Percentiles rank a stretch among this genome's conserved stretches.
These are phyloP conservation scores for Ambispora gerdemannii DNA, from an alignment of 192 early-diverging fungal species.

Conservation along the genomic window DNA sequence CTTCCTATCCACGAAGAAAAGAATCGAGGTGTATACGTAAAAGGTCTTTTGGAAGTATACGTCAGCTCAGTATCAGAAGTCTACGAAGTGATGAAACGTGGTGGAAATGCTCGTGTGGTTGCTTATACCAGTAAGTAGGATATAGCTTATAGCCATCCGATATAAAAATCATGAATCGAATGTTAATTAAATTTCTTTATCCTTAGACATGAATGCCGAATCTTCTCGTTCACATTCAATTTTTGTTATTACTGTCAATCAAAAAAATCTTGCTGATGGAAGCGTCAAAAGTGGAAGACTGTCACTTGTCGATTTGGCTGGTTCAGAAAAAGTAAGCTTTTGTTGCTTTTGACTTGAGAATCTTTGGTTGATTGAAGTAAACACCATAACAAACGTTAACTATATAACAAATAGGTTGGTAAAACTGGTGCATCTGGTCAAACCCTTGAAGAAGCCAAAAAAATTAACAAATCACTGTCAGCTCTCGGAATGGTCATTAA, in stretches of 20 bases:
- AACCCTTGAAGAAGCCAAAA: constrained; percentile 99
- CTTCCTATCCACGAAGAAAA: constrained; percentile 98
- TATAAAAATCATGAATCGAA: too few relatives aligned
- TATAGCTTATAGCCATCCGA: too few relatives aligned
- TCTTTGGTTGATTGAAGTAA: too few relatives aligned
- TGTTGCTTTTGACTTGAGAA: too few relatives aligned
- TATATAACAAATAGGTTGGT: constrained; percentile 60
- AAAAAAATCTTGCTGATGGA: constrained; percentile 90
- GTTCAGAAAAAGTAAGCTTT: constrained; percentile 84
- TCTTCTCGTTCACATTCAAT: constrained; percentile 98
- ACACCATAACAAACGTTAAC: too few relatives aligned
- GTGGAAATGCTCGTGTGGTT: constrained; percentile 82
- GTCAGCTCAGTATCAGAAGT: constrained; percentile 94
- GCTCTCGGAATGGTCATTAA: constrained; percentile 99
- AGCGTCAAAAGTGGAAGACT: constrained; percentile 88
- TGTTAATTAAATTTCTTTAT: too few relatives aligned
- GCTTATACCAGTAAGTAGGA: constrained; percentile 80
- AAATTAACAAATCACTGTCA: constrained; percentile 98
- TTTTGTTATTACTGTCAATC: constrained; percentile 92
- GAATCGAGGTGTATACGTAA: constrained; percentile 94
- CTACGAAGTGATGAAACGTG: constrained; percentile 95
- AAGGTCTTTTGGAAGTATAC: constrained; percentile 95
- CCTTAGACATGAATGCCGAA: constrained; percentile 95
- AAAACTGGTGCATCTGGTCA: constrained; percentile 99
- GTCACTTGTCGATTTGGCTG: constrained; percentile 97